phyloP scores from a whole-genome alignment of 2,329 filamentous ascomycete species.

The Chaetomiaceae sp. region DNA sequence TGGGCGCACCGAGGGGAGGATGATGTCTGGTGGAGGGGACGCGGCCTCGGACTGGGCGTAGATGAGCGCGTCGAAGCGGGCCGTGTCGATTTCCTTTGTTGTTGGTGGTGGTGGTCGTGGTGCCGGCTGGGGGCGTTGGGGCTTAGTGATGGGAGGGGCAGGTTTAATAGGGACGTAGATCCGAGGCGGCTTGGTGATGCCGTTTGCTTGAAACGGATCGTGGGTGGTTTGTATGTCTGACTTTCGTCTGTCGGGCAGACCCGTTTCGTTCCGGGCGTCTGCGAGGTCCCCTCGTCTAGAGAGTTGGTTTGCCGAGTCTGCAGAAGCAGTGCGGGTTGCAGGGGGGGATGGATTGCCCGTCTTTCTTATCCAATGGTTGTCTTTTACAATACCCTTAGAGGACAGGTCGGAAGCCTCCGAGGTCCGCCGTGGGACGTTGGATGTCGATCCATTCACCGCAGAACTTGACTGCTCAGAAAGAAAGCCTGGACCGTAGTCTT shows the following conservation, averaged over 20 bases:
- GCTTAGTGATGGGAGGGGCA: neutral
- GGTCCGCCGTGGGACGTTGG: neutral
- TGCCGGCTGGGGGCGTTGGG: neutral
- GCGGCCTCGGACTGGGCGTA: constrained; percentile 15
- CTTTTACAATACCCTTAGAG: neutral
- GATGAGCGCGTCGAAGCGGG: constrained; percentile 16
- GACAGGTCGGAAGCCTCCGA: neutral
- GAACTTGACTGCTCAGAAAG: neutral
- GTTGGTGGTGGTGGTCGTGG: no score
- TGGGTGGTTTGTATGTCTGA: neutral
- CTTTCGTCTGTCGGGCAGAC: neutral
- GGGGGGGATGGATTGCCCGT: neutral
- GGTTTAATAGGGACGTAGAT: neutral
- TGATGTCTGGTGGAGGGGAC: constrained; percentile 14
- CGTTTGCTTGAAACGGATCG: constrained; percentile 1
- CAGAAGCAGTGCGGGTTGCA: neutral
- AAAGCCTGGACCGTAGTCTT: neutral
- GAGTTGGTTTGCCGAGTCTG: neutral
- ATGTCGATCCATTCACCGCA: neutral
- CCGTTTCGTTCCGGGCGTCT: neutral
- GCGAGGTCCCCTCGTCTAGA: neutral
- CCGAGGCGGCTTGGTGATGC: neutral
- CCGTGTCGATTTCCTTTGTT: constrained; percentile 7
- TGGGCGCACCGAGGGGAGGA: neutral
- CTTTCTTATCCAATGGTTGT: neutral